Evolutionary conservation across 495 filamentous ascomycete genomes (phyloP).

Genomic region (Penicillium paxilli): DNA sequence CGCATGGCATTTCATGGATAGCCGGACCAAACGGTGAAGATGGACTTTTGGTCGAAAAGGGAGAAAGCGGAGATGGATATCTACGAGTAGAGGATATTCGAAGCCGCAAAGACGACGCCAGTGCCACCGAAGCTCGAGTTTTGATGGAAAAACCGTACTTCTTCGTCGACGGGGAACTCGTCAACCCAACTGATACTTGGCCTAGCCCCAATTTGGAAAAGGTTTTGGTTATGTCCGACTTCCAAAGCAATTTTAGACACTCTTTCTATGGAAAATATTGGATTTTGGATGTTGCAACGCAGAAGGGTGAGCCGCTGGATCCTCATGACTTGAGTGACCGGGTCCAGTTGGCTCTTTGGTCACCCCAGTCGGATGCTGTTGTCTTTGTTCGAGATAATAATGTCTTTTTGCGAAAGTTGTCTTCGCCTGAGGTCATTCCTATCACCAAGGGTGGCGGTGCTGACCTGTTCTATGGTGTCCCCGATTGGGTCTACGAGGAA

Average conservation of each 20-base stretch:
- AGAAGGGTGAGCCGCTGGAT: constrained; percentile 76
- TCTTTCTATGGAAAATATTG: constrained; percentile 84
- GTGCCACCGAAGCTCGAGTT: constrained; percentile 52
- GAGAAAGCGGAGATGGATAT: constrained; percentile 60
- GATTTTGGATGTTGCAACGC: constrained; percentile 88
- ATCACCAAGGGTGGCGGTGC: constrained; percentile 85
- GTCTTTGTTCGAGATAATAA: constrained; percentile 89
- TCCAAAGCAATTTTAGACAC: constrained; percentile 79
- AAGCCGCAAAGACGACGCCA: constrained; percentile 45
- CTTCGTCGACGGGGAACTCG: constrained; percentile 48
- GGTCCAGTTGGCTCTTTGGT: constrained; percentile 88
- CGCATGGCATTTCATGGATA: constrained; percentile 85
- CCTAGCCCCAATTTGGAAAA: constrained; percentile 83
- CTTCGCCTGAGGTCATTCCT: constrained; percentile 57
- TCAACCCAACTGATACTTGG: constrained; percentile 59
- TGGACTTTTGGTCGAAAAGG: constrained; percentile 74
- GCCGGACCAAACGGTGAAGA: constrained; percentile 82
- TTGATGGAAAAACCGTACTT: constrained; percentile 74
- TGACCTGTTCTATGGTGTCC: constrained; percentile 93
- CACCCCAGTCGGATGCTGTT: constrained; percentile 79
- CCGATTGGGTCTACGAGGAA: constrained; percentile 99
- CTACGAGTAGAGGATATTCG: constrained; percentile 87
- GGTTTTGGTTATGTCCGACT: constrained; percentile 74
- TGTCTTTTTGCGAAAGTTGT: constrained; percentile 74
- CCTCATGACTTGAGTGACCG: constrained; percentile 63